Conservation (phyloP, 257 asterid genomes). For the Scutellaria minor region DNA sequence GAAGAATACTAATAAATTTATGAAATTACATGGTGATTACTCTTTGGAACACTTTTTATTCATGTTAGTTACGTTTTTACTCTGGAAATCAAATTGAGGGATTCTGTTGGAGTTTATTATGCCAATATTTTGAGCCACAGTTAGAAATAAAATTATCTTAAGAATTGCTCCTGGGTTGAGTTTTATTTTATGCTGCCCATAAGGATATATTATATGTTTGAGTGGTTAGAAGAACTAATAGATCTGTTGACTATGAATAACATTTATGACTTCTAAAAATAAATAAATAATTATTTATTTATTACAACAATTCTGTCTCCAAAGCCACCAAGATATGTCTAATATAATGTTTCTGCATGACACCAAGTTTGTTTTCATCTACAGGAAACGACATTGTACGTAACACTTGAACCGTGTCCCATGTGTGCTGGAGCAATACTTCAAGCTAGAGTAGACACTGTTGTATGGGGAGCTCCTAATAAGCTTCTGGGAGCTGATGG, state of each 20-base stretch:
- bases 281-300: background rate
- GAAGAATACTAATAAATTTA: background rate
- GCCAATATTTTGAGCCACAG: background rate
- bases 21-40: constrained; percentile 5
- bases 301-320: background rate
- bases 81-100: background rate
- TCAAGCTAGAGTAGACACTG: constrained; percentile 89
- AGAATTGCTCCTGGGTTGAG: constrained; percentile 2
- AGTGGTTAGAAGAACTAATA: background rate
- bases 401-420: constrained; percentile 98
- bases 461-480: constrained; percentile 99
- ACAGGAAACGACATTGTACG: constrained; percentile 84
- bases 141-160: background rate
- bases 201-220: constrained; percentile 1
- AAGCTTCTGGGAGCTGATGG: constrained; percentile 99
- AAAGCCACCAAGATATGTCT: constrained; percentile 17
- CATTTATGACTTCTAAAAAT: background rate
- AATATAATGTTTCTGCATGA: constrained; percentile 20
- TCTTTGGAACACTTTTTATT: background rate
- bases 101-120: background rate
- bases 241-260: constrained; percentile 21
- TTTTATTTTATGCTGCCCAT: constrained; percentile 8
- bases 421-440: constrained; percentile 99
- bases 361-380: constrained; percentile 24
- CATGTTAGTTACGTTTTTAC: background rate